These are phyloP conservation scores for Suillus weaverae DNA, from an alignment of 768 basidiomycete species.

Conservation along the genomic window DNA sequence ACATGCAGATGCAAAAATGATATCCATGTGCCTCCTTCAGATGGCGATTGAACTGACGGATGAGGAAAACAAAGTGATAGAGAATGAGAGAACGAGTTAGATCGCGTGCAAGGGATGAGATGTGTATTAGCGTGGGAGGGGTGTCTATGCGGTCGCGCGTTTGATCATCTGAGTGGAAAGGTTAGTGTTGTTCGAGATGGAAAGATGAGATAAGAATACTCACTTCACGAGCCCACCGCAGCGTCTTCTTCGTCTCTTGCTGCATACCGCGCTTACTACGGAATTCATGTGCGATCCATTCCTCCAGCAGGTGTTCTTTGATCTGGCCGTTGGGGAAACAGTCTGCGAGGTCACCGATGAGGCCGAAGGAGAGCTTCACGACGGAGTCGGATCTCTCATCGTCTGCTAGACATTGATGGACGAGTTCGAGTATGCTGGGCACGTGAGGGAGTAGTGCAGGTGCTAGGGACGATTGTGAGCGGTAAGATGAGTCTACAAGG, in stretches of 20 bases:
- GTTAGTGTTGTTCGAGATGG: neutral
- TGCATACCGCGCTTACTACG: conserved; percentile 73
- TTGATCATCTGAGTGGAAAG: conserved; percentile 66
- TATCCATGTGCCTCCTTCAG: conserved; percentile 69
- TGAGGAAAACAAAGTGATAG: conserved; percentile 15
- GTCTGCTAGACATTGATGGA: conserved; percentile 72
- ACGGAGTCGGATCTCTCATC: conserved; percentile 84
- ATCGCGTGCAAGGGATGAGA: conserved; percentile 49
- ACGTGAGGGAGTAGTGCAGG: conserved; percentile 63
- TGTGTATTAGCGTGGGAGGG: conserved; percentile 33
- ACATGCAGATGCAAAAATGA: conserved; percentile 54
- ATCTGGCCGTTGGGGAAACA: conserved; percentile 80
- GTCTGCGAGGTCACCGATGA: conserved; percentile 92
- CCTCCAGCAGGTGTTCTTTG: conserved; percentile 72
- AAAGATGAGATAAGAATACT: conserved; percentile 19
- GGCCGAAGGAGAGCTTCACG: conserved; percentile 74
- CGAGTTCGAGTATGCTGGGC: conserved; percentile 73
- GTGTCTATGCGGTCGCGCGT: conserved; percentile 68
- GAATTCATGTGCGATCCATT: conserved; percentile 77
- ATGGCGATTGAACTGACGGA: conserved; percentile 45
- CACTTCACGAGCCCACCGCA: conserved; percentile 94
- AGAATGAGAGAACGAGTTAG: conserved; percentile 28
- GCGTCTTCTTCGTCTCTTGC: conserved; percentile 80
- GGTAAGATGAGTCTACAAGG: neutral
- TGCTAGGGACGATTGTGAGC: conserved; percentile 9